Evolutionary conservation across 805 yeast species (phyloP).

Genomic region (Brettanomyces nanus): DNA sequence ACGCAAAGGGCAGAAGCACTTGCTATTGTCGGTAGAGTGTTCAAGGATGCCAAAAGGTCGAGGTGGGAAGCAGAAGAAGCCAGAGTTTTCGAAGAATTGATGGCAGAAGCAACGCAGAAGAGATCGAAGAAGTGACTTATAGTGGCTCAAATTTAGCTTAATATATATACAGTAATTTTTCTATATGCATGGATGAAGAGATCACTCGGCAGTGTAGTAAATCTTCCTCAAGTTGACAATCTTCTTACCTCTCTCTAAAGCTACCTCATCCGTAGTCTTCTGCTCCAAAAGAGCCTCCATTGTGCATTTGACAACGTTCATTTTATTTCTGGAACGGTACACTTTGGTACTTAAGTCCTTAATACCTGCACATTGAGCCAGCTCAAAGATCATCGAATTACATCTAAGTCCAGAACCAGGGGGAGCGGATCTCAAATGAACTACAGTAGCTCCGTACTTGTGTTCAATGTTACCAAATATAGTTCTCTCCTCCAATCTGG

Average conservation of each 20-base stretch:
- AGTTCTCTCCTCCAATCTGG: conserved; percentile 87
- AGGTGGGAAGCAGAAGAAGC: conserved; percentile 92
- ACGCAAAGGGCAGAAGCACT: conserved; percentile 74
- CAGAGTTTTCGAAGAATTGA: conserved; percentile 80
- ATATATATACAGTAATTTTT: neutral
- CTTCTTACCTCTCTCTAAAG: conserved; percentile 89
- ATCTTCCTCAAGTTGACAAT: conserved; percentile 86
- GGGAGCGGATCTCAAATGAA: conserved; percentile 78
- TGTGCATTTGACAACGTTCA: conserved; percentile 89
- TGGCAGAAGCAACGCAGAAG: conserved; percentile 72
- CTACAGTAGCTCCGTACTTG: conserved; percentile 80
- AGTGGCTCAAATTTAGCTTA: neutral
- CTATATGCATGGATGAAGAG: neutral
- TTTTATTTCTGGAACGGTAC: conserved; percentile 84
- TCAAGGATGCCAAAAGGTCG: conserved; percentile 60
- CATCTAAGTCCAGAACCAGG: conserved; percentile 92
- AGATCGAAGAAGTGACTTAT: conserved; percentile 41
- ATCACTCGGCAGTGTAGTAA: conserved; percentile 44
- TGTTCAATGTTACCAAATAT: conserved; percentile 75
- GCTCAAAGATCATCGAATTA: conserved; percentile 81
- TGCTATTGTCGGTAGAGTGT: conserved; percentile 60
- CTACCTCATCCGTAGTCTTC: conserved; percentile 77
- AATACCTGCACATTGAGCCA: conserved; percentile 90
- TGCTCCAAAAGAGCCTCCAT: conserved; percentile 78
- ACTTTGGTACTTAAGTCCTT: conserved; percentile 89